Conservation (phyloP, 257 asterid genomes). For the Ilex asprella region DNA sequence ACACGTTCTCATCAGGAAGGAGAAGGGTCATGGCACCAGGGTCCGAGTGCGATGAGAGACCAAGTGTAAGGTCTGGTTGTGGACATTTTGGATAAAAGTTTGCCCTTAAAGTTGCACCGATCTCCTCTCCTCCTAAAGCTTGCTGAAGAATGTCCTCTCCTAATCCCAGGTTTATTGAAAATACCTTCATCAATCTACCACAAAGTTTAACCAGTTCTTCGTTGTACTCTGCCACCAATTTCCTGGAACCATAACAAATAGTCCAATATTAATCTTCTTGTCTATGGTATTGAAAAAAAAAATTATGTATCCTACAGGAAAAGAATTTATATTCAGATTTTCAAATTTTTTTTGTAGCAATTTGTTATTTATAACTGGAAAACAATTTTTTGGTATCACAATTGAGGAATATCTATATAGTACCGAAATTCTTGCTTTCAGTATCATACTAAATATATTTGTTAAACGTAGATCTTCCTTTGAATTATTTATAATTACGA, state of each 20-base stretch:
- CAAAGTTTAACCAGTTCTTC: not conserved
- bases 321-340: too few relatives aligned
- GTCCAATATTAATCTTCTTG: not conserved
- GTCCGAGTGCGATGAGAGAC: not conserved
- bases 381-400: too few relatives aligned
- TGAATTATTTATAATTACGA: too few relatives aligned
- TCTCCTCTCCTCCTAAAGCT: not conserved
- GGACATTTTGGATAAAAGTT: constrained; percentile 3
- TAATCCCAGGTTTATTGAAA: not conserved
- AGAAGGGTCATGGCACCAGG: not conserved
- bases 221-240: not conserved
- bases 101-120: not conserved
- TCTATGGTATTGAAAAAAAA: too few relatives aligned
- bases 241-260: not conserved
- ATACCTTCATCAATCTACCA: not conserved
- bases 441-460: too few relatives aligned
- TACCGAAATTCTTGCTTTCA: too few relatives aligned
- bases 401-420: too few relatives aligned
- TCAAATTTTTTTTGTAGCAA: too few relatives aligned
- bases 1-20: not conserved
- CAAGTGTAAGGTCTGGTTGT: not conserved
- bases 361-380: too few relatives aligned
- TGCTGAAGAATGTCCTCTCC: not conserved
- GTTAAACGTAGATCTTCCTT: too few relatives aligned
- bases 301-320: too few relatives aligned